Base-by-base conservation (phyloP, 371 early-diverging fungal genomes). In the Haplosporangium sp. region DNA sequence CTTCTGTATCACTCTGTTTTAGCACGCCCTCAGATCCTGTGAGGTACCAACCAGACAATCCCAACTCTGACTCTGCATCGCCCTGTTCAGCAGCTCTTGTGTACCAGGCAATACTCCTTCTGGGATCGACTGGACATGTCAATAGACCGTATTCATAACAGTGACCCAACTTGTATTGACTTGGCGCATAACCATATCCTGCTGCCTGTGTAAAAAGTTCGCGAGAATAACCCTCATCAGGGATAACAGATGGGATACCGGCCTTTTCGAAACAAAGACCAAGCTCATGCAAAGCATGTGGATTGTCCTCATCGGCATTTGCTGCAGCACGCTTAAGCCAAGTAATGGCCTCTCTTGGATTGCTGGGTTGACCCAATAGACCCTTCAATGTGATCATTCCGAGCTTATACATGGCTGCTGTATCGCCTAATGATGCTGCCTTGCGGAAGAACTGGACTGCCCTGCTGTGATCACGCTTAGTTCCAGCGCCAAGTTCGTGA, bases 401-500 rank as follows among this genome's bases (percentile, higher is more conserved):
- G 45, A 93, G 70, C 56, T 92, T 86, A 74, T 91, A 92, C 90
- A 93, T 90, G n/a, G 93, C 91, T n/a, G 90, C 91, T 8, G 92
- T 89, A 74, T 93, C 92, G 69, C 88, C 88, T 20, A 91, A 73
- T 20, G 92, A 86, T 7, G 92, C 91, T 37, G 93, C 91, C 87
- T 92, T 92, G 71, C 89, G 91, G 83, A 76, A 69, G 19, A 94
- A 97, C 72, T 95, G 95, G 35, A 97, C 89, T 0, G 98, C 94
- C 27, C 96, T 92, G 6, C 85, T 84, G 34, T 90, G 87, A 76
- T 99, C 98, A 9, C 92, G 86, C 66, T 95, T 95, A 4, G 95
- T 94, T 39, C 99, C 99, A 6, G 95, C 95, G 10, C 98, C 98
- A 13, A 94, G 85, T 75, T 99, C 99, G 83, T 97, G 96, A 84